Base-by-base conservation (phyloP, 2,329 filamentous ascomycete species). In the Thelonectria rubi region DNA sequence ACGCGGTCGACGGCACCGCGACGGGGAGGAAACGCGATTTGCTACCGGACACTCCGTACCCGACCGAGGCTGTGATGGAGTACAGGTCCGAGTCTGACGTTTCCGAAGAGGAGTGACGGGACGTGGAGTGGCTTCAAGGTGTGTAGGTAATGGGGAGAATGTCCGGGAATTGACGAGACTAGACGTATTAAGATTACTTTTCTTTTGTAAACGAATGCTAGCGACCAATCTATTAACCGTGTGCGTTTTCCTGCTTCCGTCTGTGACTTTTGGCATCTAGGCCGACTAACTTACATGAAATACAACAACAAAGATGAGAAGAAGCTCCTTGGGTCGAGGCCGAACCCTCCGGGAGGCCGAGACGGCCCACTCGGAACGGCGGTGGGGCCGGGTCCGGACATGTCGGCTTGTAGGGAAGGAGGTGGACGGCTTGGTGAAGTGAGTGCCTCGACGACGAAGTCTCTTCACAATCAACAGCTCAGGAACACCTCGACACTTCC, bases 341-440 rank as follows among this genome's bases (percentile, higher is more conserved):
- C 40, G 40, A 43, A 20, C 18, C 20, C 26, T 30, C 40, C 42
- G 18, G 52, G 30, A 37, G 26, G 26, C 37, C 18, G 5, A 52
- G 18, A 20, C 53, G 53, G 58, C 59, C 59, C 59, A 62, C 59
- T 30, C 34, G 18, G 37, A n/a, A 5, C 8, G 55, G 43, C 49
- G 48, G 59, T 54, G 59, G 59, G 59, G 48, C 59, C 55, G 59
- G n/a, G 15, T 17, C 45, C 12, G 39, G 24, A 43, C 14, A 12
- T 18, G 10, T 52, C 49, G 21, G n/a, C 15, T 26, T 17, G 15
- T 17, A 32, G 9, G 18, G 10, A 3, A 34, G 45, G 4, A 48
- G 12, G 1, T 26, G 21, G 37, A 14, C 30, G 26, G 26, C 26
- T 6, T 9, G 26, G 26, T 30, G 10, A 7, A 24, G 26, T 9